A percentile compares a stretch with the other conserved stretches of the same genome.
Conservation (phyloP, 2,329 filamentous ascomycete species). For the Diaporthe australafricana region DNA sequence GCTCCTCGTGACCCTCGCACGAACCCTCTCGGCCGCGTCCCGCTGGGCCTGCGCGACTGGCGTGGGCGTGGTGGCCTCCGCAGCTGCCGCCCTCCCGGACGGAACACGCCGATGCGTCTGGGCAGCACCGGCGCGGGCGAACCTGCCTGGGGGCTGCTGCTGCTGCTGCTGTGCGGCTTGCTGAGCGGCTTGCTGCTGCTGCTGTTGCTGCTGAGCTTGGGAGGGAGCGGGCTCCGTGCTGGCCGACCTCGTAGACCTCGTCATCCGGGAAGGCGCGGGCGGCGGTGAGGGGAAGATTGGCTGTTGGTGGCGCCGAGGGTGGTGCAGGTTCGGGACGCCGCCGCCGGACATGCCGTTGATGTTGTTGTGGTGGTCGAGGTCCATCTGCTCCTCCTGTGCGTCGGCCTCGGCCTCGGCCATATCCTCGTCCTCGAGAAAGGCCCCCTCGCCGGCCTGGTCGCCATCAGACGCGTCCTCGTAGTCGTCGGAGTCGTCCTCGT, state of each 20-base stretch:
- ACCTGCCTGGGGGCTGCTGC: conserved; percentile 4
- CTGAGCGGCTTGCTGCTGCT: background rate
- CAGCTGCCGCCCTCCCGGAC: background rate
- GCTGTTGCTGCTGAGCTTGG: background rate
- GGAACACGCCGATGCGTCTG: conserved; percentile 16
- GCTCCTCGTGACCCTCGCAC: conserved; percentile 43
- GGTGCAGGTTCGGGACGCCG: background rate
- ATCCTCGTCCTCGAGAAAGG: conserved; percentile 27
- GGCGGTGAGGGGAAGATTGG: conserved; percentile 20
- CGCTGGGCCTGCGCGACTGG: conserved; percentile 25
- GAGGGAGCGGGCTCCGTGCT: conserved; percentile 26
- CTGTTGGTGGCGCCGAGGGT: conserved; percentile 21
- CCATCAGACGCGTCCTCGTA: conserved; percentile 9
- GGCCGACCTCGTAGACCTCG: conserved; percentile 34
- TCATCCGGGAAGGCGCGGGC: conserved; percentile 31
- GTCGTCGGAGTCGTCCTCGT: conserved; percentile 34
- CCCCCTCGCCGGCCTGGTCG: background rate
- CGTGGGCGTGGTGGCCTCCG: conserved; percentile 34
- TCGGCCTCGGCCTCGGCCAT: conserved; percentile 10
- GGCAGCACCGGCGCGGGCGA: conserved; percentile 5
- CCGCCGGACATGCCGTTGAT: background rate
- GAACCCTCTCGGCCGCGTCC: conserved; percentile 19
- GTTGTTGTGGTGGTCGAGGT: conserved; percentile 3
- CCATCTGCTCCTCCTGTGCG: conserved; percentile 2
- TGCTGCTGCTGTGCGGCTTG: background rate